These are phyloP conservation scores for Vickermania spadyakhi DNA, from an alignment of 208 protist genomes.

Conservation along the genomic window DNA sequence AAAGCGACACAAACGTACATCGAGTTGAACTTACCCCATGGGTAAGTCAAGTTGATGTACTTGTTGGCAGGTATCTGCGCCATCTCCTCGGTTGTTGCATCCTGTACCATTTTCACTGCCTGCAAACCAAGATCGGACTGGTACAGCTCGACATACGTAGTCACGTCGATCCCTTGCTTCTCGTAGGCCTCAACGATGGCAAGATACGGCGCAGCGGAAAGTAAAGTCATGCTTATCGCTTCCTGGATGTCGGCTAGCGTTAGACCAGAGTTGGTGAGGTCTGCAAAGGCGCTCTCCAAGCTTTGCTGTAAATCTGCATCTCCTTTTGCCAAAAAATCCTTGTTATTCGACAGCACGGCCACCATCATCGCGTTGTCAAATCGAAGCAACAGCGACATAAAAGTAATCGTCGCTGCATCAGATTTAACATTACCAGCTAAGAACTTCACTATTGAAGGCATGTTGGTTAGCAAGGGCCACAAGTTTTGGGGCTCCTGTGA, in stretches of 20 bases:
- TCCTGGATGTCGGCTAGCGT: not conserved
- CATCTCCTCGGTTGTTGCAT: not conserved
- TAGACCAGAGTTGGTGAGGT: not conserved
- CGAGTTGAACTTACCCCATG: not conserved
- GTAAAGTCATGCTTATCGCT: not conserved
- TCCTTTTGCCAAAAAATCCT: not conserved
- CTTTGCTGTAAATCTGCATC: not conserved
- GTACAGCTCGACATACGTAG: not conserved
- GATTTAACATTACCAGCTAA: not conserved
- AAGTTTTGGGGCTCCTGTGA: not conserved
- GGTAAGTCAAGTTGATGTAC: not conserved
- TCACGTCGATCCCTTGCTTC: not conserved
- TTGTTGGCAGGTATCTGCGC: not conserved
- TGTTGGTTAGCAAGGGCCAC: not conserved
- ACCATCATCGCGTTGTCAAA: not conserved
- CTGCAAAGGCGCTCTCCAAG: not conserved
- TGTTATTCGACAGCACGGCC: not conserved
- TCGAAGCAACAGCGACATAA: not conserved
- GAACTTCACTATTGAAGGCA: not conserved
- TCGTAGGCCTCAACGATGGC: not conserved
- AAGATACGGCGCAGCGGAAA: not conserved
- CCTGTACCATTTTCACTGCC: not conserved
- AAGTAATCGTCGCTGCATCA: not conserved
- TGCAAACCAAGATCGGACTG: not conserved
- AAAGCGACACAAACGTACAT: not conserved